phyloP scores from a whole-genome alignment of 2,329 filamentous ascomycete genomes.

The Talaromyces sp. region DNA sequence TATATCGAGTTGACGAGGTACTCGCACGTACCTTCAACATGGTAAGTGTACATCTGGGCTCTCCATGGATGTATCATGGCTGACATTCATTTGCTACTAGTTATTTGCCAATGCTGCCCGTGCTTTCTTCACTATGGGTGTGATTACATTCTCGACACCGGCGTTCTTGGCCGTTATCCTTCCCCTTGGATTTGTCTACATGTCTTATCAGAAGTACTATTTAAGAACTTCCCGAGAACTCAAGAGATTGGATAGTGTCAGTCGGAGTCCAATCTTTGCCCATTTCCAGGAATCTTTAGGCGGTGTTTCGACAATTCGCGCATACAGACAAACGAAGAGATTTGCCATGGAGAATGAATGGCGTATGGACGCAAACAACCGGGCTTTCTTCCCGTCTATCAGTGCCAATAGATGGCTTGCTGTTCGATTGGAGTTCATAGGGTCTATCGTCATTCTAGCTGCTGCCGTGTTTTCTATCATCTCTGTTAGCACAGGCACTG shows the following conservation, averaged over 20 bases:
- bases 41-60: conserved; percentile 46
- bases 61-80: not conserved
- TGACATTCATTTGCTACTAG: conserved; percentile 22
- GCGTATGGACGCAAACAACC: conserved; percentile 90
- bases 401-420: conserved; percentile 93
- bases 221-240: conserved; percentile 92
- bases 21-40: conserved; percentile 97
- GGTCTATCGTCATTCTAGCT: conserved; percentile 85
- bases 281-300: conserved; percentile 98
- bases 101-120: conserved; percentile 72
- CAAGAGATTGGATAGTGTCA: conserved; percentile 92
- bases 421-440: conserved; percentile 90
- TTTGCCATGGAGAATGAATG: conserved; percentile 95
- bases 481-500: conserved; percentile 66
- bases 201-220: conserved; percentile 96
- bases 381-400: conserved; percentile 93
- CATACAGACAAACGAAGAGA: conserved; percentile 81
- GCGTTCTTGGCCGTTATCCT: conserved; percentile 76
- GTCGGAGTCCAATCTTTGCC: conserved; percentile 91
- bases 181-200: conserved; percentile 75
- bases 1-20: conserved; percentile 76
- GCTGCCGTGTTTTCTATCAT: conserved; percentile 79
- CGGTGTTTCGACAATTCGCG: conserved; percentile 90
- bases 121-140: conserved; percentile 76
- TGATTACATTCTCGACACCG: conserved; percentile 80